Percentiles rank a stretch among this genome's conserved stretches.
Evolutionary conservation across 441 rosid species (phyloP).

Genomic region (Pelargonium cotyledonis): DNA sequence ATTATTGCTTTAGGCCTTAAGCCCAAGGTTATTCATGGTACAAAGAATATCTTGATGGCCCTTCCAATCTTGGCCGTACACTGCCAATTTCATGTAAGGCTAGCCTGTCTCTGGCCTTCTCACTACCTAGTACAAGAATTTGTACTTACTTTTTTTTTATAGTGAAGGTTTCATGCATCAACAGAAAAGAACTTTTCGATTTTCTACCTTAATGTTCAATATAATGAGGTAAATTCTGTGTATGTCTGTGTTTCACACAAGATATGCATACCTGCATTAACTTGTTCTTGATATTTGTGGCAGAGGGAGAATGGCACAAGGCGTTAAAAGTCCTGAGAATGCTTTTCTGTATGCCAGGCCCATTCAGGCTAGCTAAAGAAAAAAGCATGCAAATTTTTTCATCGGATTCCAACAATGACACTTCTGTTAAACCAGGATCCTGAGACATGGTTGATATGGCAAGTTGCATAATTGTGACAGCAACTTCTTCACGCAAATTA

Average conservation of each 20-base stretch:
- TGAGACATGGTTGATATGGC: conserved; percentile 46
- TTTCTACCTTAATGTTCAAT: background rate
- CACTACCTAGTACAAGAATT: background rate
- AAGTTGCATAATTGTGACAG: conserved; percentile 44
- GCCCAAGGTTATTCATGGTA: background rate
- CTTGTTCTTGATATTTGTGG: conserved; percentile 35
- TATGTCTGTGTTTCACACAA: background rate
- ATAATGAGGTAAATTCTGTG: background rate
- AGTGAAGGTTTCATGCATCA: conserved; percentile 4
- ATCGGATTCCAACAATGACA: conserved; percentile 45
- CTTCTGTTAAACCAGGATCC: conserved; percentile 27
- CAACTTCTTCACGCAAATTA: conserved; percentile 30
- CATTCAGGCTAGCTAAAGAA: conserved; percentile 39
- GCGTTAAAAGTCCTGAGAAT: conserved; percentile 49
- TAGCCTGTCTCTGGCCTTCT: conserved; percentile 10
- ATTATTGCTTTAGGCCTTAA: background rate
- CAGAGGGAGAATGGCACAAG: conserved; percentile 48
- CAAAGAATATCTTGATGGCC: conserved; percentile 9
- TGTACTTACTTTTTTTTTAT: background rate
- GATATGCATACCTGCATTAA: conserved; percentile 41
- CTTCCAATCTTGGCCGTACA: conserved; percentile 4
- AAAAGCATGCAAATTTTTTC: conserved; percentile 42
- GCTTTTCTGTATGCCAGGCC: conserved; percentile 41
- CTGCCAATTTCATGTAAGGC: background rate
- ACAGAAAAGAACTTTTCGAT: background rate